Evolutionary conservation across 148 eudicot genomes (phyloP), one percentile per base, ranked within the genome.

Genomic region (Dysphania ambrosioides): DNA sequence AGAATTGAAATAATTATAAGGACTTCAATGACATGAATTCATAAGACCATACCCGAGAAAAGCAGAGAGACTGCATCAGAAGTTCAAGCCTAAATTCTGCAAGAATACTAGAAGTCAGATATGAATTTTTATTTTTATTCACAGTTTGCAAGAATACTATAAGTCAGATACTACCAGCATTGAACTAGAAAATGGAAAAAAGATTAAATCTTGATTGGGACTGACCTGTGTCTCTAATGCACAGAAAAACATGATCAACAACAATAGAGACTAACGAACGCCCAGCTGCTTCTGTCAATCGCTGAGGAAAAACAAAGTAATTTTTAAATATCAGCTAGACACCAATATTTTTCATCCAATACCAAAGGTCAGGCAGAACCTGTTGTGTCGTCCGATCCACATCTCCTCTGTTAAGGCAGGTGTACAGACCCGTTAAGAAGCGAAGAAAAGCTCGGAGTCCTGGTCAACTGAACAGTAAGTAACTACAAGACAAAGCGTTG

Each of bases 361-460:
- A 70, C 40, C 32, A 75, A 71, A 36, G 30, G 67, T 57, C 68
- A 69, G 59, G 74, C 63, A 73, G 49, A 74, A 93, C 98, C 88
- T 89, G 87, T 80, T 87, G 90, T 56, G 86, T 76, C 83, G 72
- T 90, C 57, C 96, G 90, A 82, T 83, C 88, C 64, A 95, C 83
- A 82, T 92, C 96, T 68, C 96, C 98, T 86, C 98, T 87, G 81
- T 90, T 92, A 79, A 95, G 80, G 86, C 97, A 95, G 71, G 84
- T 96, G 83, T 86, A 88, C 36, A 95, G 75, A 62, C 98, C 98
- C 49, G 97, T 92, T 69, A 95, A 85, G 86, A 95, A 95, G 63
- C 96, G 97, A 73, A 95, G 91, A 80, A 95, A 92, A 78, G 97
- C 98, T 56, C 98, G 93, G 59, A 92, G 71, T 71, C 98, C 98